A percentile compares a stretch with the other conserved stretches of the same genome.
phyloP scores from a whole-genome alignment of 73 alveolate genomes.

The Paramecium tetraurelia region DNA sequence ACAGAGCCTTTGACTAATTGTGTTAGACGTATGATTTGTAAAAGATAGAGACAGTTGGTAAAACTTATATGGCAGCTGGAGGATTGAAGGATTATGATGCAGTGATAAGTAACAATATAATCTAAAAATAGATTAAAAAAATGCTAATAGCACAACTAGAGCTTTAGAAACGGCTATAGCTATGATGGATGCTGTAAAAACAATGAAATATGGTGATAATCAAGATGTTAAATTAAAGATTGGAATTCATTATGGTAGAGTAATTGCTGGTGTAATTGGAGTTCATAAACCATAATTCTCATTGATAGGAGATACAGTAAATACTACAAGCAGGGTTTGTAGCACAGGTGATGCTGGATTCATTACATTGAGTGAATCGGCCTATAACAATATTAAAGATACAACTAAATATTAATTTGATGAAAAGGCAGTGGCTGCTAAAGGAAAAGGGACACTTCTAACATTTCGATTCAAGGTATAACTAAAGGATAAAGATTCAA shows the following conservation, averaged over 20 bases:
- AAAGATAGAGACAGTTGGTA: conserved; percentile 72
- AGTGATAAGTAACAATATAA: conserved; percentile 21
- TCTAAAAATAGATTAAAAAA: background rate
- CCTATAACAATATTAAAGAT: background rate
- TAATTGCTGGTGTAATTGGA: conserved; percentile 98
- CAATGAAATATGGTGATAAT: conserved; percentile 45
- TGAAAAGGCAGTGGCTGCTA: conserved; percentile 38
- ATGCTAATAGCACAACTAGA: conserved; percentile 17
- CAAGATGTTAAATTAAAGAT: conserved; percentile 77
- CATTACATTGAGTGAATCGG: conserved; percentile 49
- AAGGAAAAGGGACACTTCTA: conserved; percentile 51
- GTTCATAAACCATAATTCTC: conserved; percentile 98
- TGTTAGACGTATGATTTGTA: conserved; percentile 44
- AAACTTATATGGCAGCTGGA: conserved; percentile 90
- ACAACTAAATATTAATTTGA: background rate
- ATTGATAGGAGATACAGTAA: conserved; percentile 98
- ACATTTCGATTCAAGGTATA: background rate
- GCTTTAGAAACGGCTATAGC: conserved; percentile 28
- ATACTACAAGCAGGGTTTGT: conserved; percentile 98
- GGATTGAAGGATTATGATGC: conserved; percentile 76
- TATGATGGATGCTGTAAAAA: conserved; percentile 48
- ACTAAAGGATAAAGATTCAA: background rate
- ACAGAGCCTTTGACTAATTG: conserved; percentile 48
- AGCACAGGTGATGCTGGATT: conserved; percentile 67
- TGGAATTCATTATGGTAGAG: conserved; percentile 97